Percentiles rank a stretch among this genome's conserved stretches.
phyloP scores from a whole-genome alignment of 2,329 filamentous ascomycete genomes.

The Cladophialophora carrionii region DNA sequence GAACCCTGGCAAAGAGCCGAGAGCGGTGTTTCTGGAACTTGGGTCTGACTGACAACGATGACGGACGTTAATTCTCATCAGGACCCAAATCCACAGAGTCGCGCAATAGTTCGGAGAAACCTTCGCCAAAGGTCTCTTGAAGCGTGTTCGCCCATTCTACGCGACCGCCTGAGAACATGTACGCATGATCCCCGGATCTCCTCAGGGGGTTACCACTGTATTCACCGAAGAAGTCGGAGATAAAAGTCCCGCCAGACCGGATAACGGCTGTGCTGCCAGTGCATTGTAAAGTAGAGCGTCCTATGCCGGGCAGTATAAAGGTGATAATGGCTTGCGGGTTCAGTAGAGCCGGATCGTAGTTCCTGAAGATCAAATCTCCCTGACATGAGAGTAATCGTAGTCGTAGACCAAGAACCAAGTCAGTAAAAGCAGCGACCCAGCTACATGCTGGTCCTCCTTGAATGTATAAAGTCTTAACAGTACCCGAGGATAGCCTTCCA shows the following conservation, averaged over 20 bases:
- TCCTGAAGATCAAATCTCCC: neutral
- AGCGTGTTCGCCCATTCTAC: neutral
- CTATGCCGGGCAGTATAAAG: no score
- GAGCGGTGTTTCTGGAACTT: no score
- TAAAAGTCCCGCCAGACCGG: no score
- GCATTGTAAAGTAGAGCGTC: no score
- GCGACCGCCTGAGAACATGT: neutral
- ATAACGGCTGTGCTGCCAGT: no score
- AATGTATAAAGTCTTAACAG: neutral
- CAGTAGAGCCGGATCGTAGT: neutral
- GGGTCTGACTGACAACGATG: neutral
- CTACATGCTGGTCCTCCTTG: constrained; percentile 1
- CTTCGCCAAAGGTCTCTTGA: neutral
- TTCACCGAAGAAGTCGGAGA: no score
- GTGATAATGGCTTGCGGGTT: neutral
- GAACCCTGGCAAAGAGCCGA: neutral
- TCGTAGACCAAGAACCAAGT: constrained; percentile 6
- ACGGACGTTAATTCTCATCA: neutral
- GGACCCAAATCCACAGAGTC: neutral
- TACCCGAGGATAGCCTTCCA: neutral
- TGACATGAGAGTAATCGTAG: neutral
- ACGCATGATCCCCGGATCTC: neutral
- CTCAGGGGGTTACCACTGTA: no score
- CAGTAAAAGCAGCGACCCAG: constrained; percentile 11
- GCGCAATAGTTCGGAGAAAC: neutral